Evolutionary conservation across 208 protist genomes (phyloP), one percentile per base, ranked within the genome.

Genomic region (Acanthamoeba triangularis): DNA sequence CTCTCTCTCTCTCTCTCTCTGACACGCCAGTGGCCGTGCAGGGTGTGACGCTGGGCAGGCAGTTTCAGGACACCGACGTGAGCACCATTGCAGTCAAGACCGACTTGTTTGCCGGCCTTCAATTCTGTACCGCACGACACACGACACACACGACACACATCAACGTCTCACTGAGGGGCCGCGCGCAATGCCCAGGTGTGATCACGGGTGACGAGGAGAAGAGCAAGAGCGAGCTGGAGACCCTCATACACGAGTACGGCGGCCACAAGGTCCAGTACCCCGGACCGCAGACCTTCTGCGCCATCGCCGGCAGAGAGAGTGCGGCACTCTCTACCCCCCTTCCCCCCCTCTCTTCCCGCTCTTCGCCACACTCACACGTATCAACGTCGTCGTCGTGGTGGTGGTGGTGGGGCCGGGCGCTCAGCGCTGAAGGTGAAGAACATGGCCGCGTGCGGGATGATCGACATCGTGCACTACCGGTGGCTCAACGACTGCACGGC

Each of bases 401-500:
- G n/a, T n/a, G n/a, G n/a, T n/a, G n/a, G n/a, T n/a, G n/a, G n/a
- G n/a, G n/a, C n/a, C n/a, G n/a, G n/a, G n/a, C n/a, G n/a, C n/a
- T n/a, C 94, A 87, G 96, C 93, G 20, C 49, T 97, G 5, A 96
- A 96, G 49, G 93, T 97, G 44, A 96, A 97, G 91, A 97, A 97
- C 67, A 41, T 97, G 37, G 94, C 95, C 3, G 28, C 37, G 18
- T 30, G 65, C 13, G 96, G 96, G 6, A 35, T 23, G 8, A 44
- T 91, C 88, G 96, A 97, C 35, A 95, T 96, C 28, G 61, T 96
- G 28, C 65, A 95, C 37, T 95, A 76, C 6, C n/a, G 65, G 4
- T 97, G 96, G 96, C 16, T 97, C 0, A 30, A 94, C 0, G 95
- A 95, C 78, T 96, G 95, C 63, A 54, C 93, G 7, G n/a, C 37